Evolutionary conservation across 1,139 yeast genomes (phyloP).

Genomic region (Sporopachydermia cereana): DNA sequence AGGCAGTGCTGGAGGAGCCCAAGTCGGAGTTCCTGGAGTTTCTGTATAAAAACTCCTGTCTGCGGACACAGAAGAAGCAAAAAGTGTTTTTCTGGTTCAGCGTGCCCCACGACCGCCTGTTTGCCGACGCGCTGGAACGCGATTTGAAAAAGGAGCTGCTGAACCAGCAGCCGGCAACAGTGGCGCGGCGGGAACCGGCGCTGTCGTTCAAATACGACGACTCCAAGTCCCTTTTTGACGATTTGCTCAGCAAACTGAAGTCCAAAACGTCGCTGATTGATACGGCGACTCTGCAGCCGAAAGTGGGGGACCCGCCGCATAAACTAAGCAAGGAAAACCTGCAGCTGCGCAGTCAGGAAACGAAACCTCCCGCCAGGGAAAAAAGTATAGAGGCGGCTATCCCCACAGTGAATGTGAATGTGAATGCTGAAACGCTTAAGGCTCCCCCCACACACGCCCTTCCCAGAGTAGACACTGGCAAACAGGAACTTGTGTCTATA

Average conservation of each 20-base stretch:
- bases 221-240: constrained; percentile 24
- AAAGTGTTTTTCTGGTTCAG: constrained; percentile 96
- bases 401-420: background rate
- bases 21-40: constrained; percentile 79
- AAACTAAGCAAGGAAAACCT: background rate
- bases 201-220: constrained; percentile 27
- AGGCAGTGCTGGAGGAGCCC: constrained; percentile 83
- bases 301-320: background rate
- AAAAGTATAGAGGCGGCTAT: background rate
- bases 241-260: background rate
- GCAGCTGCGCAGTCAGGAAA: background rate
- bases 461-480: too few relatives aligned
- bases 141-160: constrained; percentile 70
- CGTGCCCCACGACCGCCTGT: constrained; percentile 86
- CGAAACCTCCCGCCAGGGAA: background rate
- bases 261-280: constrained; percentile 2
- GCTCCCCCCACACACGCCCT: background rate
- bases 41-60: constrained; percentile 73
- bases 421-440: background rate
- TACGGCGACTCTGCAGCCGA: background rate
- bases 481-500: too few relatives aligned
- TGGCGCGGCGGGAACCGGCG: constrained; percentile 31
- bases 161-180: constrained; percentile 26
- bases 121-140: constrained; percentile 89
- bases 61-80: constrained; percentile 92